A percentile compares a stretch with the other conserved stretches of the same genome.
Conservation (phyloP, 768 basidiomycete species). For the Tephrocybe sp. region DNA sequence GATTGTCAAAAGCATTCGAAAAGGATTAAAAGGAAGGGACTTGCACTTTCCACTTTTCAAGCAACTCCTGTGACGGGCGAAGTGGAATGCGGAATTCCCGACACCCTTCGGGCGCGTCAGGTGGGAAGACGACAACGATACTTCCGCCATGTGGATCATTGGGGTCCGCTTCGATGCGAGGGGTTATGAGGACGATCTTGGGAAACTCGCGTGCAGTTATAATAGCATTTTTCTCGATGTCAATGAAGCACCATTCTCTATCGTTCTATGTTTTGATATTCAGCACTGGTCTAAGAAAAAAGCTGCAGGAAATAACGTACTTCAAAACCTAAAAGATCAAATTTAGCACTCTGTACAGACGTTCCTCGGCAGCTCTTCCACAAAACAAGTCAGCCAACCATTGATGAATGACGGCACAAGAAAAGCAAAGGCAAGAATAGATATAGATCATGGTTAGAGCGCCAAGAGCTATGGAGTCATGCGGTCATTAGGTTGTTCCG, state of each 20-base stretch:
- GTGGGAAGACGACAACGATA: slow-evolving; percentile 59
- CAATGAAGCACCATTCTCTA: slow-evolving; percentile 68
- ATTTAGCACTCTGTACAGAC: slow-evolving; percentile 52
- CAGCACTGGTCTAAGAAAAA: slow-evolving; percentile 2
- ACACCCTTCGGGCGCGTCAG: slow-evolving; percentile 52
- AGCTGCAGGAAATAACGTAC: slow-evolving; percentile 31
- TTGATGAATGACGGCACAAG: not conserved
- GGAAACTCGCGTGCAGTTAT: slow-evolving; percentile 67
- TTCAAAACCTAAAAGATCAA: slow-evolving; percentile 64
- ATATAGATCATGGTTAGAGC: not conserved
- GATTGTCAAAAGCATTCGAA: not conserved
- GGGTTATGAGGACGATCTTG: slow-evolving; percentile 67
- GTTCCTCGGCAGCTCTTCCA: slow-evolving; percentile 69
- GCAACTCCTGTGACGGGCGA: slow-evolving; percentile 45
- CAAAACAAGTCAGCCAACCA: not conserved
- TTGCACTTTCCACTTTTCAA: slow-evolving; percentile 58
- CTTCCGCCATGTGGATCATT: slow-evolving; percentile 42
- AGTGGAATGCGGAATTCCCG: slow-evolving; percentile 60
- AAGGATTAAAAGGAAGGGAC: slow-evolving; percentile 16
- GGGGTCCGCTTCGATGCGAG: slow-evolving; percentile 47
- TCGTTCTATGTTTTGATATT: slow-evolving; percentile 54
- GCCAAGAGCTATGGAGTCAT: too few species aligned
- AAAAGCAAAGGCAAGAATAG: not conserved
- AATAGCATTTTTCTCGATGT: slow-evolving; percentile 46
- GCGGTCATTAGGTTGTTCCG: not conserved